Evolutionary conservation across 371 early-diverging fungal genomes (phyloP).

Genomic region (Haplosporangium sp.): DNA sequence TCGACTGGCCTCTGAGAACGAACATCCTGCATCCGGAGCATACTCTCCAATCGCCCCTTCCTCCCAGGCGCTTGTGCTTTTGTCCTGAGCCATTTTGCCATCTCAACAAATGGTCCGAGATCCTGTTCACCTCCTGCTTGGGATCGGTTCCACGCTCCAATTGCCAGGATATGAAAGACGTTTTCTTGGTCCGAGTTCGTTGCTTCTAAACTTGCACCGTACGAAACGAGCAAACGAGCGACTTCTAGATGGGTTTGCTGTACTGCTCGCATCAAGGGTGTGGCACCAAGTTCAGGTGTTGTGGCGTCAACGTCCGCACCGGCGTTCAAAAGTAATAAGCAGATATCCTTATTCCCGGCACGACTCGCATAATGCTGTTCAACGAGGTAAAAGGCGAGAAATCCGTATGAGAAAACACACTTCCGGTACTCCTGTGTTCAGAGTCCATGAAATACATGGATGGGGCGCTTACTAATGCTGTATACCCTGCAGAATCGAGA

Average conservation of each 20-base stretch:
- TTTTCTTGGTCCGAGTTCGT: slow-evolving; percentile 30
- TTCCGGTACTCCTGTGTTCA: too few relatives aligned
- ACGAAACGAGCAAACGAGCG: slow-evolving; percentile 34
- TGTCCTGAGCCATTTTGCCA: slow-evolving; percentile 29
- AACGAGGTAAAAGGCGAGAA: not conserved
- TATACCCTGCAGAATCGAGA: slow-evolving; percentile 46
- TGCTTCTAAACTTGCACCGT: slow-evolving; percentile 31
- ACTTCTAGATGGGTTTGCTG: slow-evolving; percentile 39
- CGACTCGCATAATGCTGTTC: slow-evolving; percentile 48
- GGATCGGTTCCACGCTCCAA: slow-evolving; percentile 8
- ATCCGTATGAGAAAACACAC: not conserved
- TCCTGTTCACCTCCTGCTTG: not conserved
- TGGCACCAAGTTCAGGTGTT: slow-evolving; percentile 45
- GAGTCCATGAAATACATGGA: too few relatives aligned
- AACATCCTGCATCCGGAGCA: slow-evolving; percentile 24
- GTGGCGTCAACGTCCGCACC: slow-evolving; percentile 43
- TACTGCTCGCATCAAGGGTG: slow-evolving; percentile 43
- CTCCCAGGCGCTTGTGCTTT: slow-evolving; percentile 2
- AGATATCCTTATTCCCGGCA: slow-evolving; percentile 47
- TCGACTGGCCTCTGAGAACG: slow-evolving; percentile 21
- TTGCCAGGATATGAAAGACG: slow-evolving; percentile 40
- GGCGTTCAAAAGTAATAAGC: slow-evolving; percentile 35
- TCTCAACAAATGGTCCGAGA: slow-evolving; percentile 7
- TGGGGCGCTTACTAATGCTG: slow-evolving; percentile 27
- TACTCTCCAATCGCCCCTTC: slow-evolving; percentile 8